Conservation (phyloP, 345 rosid genomes). For the Citropsis articulata region DNA sequence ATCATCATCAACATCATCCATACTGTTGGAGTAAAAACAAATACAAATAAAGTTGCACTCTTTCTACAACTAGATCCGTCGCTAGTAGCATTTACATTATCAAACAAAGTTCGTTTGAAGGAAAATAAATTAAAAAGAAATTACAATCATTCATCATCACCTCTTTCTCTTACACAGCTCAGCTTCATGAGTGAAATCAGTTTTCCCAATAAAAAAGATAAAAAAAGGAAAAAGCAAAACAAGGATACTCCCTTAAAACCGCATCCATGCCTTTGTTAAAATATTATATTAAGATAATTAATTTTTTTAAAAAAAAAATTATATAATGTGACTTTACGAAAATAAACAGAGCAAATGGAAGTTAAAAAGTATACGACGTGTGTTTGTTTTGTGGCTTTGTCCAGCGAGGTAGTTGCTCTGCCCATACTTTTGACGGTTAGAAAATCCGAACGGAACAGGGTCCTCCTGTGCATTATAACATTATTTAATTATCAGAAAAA, state of each 20-base stretch:
- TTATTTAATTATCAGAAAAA: background rate
- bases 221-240: constrained; percentile 23
- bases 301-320: background rate
- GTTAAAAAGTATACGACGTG: constrained; percentile 14
- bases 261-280: constrained; percentile 45
- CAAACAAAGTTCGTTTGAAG: constrained; percentile 6
- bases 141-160: constrained; percentile 22
- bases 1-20: constrained; percentile 5
- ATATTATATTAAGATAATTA: constrained; percentile 11
- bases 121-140: background rate
- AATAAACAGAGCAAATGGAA: background rate
- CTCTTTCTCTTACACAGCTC: constrained; percentile 24
- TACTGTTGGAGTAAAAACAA: background rate
- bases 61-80: background rate
- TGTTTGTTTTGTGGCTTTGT: constrained; percentile 17
- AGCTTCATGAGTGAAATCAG: constrained; percentile 27
- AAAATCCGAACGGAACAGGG: constrained; percentile 21
- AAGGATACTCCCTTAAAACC: constrained; percentile 64
- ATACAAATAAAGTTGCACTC: constrained; percentile 8
- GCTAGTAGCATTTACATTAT: constrained; percentile 19
- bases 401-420: constrained; percentile 16
- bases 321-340: constrained; percentile 1
- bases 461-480: constrained; percentile 12
- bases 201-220: background rate
- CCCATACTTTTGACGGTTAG: constrained; percentile 26